Percentiles rank a stretch among this genome's conserved stretches.
phyloP scores from a whole-genome alignment of 129 eudicot species.

The Escallonia herrerae region DNA sequence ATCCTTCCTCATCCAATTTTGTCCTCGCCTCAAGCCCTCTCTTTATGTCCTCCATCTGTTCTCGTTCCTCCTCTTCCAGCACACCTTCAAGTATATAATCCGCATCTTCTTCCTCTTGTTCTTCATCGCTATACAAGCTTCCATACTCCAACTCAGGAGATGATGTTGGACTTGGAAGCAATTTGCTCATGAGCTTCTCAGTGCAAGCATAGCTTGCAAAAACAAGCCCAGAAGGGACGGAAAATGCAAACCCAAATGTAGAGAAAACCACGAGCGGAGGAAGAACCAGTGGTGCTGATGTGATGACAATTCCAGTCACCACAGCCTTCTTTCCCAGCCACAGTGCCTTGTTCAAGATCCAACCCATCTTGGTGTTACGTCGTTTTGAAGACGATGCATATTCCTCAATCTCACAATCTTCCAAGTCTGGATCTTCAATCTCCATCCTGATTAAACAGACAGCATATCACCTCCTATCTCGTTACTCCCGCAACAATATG shows the following conservation, averaged over 20 bases:
- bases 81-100: slow-evolving; percentile 7
- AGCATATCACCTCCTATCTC: too few relatives aligned
- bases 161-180: slow-evolving; percentile 33
- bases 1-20: slow-evolving; percentile 12
- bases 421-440: slow-evolving; percentile 11
- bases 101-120: slow-evolving; percentile 5
- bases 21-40: slow-evolving; percentile 13
- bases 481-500: too few relatives aligned
- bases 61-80: slow-evolving; percentile 13
- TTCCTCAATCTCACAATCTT: slow-evolving; percentile 36
- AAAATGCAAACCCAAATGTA: slow-evolving; percentile 63
- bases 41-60: slow-evolving; percentile 11
- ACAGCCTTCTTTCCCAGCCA: slow-evolving; percentile 45
- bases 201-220: slow-evolving; percentile 57
- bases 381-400: slow-evolving; percentile 12
- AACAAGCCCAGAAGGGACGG: slow-evolving; percentile 62
- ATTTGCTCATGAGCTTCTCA: slow-evolving; percentile 53
- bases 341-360: slow-evolving; percentile 48
- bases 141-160: slow-evolving; percentile 16
- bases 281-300: slow-evolving; percentile 71
- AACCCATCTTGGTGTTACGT: slow-evolving; percentile 18
- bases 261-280: slow-evolving; percentile 71
- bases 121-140: slow-evolving; percentile 3
- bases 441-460: slow-evolving; percentile 39
- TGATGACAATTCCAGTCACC: slow-evolving; percentile 47